A percentile compares a stretch with the other conserved stretches of the same genome.
These are phyloP conservation scores for Rhizophora apiculata DNA, from an alignment of 345 rosid genomes.

Conservation along the genomic window DNA sequence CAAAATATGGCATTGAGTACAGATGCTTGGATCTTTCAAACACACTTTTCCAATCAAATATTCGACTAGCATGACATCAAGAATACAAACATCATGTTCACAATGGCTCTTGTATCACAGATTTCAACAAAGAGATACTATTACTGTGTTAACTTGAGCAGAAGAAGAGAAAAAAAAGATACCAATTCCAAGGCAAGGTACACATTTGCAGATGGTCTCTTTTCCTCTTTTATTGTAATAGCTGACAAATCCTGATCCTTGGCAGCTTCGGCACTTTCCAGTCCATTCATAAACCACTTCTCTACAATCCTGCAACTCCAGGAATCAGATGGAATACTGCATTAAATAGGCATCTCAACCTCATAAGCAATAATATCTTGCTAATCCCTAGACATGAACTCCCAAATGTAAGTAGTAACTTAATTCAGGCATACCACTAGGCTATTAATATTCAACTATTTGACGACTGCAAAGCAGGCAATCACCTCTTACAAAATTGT, in stretches of 20 bases:
- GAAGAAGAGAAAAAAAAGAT: constrained; percentile 19
- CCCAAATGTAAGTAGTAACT: neutral
- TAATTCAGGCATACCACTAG: too few relatives aligned
- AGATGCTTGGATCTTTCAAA: neutral
- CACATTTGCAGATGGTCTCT: constrained; percentile 81
- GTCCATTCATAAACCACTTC: constrained; percentile 98
- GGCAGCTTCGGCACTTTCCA: constrained; percentile 90
- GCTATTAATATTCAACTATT: too few relatives aligned
- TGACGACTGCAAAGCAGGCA: too few relatives aligned
- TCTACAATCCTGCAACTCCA: constrained; percentile 63
- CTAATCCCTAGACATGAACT: neutral
- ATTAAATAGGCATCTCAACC: neutral
- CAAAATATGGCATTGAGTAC: too few relatives aligned
- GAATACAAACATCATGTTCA: neutral
- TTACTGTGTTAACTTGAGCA: neutral
- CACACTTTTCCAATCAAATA: too few relatives aligned
- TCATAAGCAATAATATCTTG: neutral
- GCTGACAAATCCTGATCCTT: constrained; percentile 86
- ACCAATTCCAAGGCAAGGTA: constrained; percentile 93
- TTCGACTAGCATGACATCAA: neutral
- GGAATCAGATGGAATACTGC: constrained; percentile 14
- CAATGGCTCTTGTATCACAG: neutral
- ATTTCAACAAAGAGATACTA: neutral
- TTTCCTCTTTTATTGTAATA: constrained; percentile 83
- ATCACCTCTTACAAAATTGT: too few relatives aligned